These are phyloP conservation scores for Solanum dulcamara DNA, from an alignment of 257 asterid species.

Conservation along the genomic window DNA sequence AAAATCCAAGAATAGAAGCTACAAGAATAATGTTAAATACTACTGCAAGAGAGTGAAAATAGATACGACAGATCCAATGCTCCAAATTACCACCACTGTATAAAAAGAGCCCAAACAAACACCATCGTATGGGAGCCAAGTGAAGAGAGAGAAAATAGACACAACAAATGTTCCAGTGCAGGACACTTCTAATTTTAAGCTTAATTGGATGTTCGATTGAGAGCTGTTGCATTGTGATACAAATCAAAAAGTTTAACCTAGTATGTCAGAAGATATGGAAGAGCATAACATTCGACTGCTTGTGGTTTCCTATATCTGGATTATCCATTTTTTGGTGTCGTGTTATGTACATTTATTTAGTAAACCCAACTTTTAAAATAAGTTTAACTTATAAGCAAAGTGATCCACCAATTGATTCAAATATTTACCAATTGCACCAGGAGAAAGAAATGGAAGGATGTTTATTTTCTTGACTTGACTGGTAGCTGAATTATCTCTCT, in stretches of 20 bases:
- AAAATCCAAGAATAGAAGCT: background rate
- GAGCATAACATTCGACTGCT: background rate
- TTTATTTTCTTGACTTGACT: background rate
- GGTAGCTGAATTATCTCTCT: background rate
- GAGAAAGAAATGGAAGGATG: background rate
- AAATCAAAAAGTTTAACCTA: background rate
- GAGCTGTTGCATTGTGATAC: background rate
- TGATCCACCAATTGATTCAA: background rate
- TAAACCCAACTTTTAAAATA: background rate
- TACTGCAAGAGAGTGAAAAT: background rate
- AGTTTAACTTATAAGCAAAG: background rate
- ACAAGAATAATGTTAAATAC: background rate
- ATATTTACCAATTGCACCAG: background rate
- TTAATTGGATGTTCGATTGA: background rate
- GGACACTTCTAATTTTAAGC: background rate
- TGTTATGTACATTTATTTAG: background rate
- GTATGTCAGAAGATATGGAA: background rate
- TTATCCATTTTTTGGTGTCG: background rate
- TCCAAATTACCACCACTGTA: background rate
- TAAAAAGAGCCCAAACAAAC: background rate
- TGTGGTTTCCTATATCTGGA: background rate
- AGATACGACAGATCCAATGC: background rate
- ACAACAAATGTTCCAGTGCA: background rate
- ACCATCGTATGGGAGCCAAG: background rate
- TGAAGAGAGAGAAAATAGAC: background rate